Conservation (phyloP, 2,329 filamentous ascomycete species). For the Hortaea sp. region DNA sequence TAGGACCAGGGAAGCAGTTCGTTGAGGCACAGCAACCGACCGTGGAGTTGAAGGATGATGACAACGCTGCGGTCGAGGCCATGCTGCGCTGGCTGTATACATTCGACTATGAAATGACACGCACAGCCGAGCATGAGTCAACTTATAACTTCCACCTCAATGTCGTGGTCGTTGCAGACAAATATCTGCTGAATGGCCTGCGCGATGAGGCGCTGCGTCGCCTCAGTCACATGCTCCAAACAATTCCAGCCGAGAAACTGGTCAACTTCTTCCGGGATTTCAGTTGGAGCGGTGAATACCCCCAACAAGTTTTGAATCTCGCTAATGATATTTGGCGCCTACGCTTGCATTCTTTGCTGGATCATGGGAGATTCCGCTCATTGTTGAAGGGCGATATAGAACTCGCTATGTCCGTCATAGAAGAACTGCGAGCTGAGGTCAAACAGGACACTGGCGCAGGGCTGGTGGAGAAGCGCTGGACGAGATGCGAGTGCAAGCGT, state of each 20-base stretch:
- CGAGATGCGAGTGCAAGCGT: background rate
- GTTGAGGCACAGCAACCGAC: background rate
- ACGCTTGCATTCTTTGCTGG: background rate
- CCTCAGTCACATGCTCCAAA: background rate
- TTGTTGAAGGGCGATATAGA: background rate
- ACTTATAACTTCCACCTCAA: slow-evolving; percentile 4
- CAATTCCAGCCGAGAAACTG: background rate
- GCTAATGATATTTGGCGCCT: background rate
- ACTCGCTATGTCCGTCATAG: background rate
- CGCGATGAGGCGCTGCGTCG: slow-evolving; percentile 1
- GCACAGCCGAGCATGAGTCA: background rate
- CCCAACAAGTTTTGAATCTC: background rate
- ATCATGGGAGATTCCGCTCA: background rate
- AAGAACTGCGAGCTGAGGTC: background rate
- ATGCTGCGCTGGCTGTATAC: slow-evolving; percentile 8
- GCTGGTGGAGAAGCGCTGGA: background rate
- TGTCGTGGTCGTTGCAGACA: slow-evolving; percentile 4
- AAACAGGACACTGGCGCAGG: background rate
- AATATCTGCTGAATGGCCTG: slow-evolving; percentile 1
- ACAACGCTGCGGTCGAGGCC: slow-evolving; percentile 4
- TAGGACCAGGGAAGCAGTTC: background rate
- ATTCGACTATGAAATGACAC: slow-evolving; percentile 3
- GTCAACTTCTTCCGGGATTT: background rate
- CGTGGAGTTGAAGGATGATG: slow-evolving; percentile 5
- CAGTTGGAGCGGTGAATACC: too few relatives aligned